Evolutionary conservation across 257 asterid species (phyloP).

Genomic region (Lithospermum erythrorhizon): DNA sequence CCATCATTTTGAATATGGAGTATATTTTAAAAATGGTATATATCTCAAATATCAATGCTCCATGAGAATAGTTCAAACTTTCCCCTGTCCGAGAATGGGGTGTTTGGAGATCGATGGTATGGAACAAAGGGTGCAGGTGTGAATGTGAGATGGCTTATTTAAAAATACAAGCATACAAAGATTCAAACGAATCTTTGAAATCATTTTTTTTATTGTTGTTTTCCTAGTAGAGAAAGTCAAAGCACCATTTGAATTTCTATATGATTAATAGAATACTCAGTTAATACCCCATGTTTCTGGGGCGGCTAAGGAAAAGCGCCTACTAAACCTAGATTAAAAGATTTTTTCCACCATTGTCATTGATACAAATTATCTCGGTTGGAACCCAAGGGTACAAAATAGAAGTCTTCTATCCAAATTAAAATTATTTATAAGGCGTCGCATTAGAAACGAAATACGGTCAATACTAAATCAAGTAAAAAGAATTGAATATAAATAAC

Average conservation of each 20-base stretch:
- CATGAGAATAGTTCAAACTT: background rate
- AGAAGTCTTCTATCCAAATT: too few species aligned
- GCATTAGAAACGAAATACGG: too few species aligned
- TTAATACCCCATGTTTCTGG: background rate
- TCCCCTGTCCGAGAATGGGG: slow-evolving; percentile 12
- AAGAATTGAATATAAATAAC: too few species aligned
- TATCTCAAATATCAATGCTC: background rate
- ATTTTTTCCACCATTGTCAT: too few species aligned
- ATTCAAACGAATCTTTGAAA: background rate
- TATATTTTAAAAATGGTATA: background rate
- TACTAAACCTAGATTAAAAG: background rate
- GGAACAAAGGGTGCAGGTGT: slow-evolving; percentile 11
- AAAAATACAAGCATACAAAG: background rate
- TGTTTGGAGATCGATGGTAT: slow-evolving; percentile 5
- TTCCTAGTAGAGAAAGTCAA: background rate
- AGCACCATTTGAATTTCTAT: background rate
- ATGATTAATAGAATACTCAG: too few species aligned
- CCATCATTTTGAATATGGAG: background rate
- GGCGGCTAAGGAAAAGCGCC: background rate
- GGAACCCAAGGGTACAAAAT: too few species aligned
- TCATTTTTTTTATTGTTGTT: background rate
- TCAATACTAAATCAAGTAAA: too few species aligned
- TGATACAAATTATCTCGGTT: too few species aligned
- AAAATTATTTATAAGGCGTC: too few species aligned
- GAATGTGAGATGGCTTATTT: background rate